These are phyloP conservation scores for Tuber melanosporum DNA, from an alignment of 495 filamentous ascomycete genomes.

Conservation along the genomic window DNA sequence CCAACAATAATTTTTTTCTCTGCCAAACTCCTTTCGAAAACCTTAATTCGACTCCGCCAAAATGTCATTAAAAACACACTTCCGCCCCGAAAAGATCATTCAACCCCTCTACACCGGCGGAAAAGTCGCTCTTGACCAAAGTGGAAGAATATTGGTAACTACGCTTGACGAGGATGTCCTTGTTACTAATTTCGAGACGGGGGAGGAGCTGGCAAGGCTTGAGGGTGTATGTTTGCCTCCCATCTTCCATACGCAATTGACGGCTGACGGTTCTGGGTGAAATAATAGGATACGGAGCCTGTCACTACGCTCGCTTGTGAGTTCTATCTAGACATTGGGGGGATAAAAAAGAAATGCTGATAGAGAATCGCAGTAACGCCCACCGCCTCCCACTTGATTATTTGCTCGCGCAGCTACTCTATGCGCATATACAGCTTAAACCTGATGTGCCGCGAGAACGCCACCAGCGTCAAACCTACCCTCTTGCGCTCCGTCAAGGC, in stretches of 20 bases:
- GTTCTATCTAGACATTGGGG: conserved; percentile 32
- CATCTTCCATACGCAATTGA: not conserved
- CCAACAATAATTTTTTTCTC: not conserved
- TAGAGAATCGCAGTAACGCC: conserved; percentile 60
- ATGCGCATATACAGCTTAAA: conserved; percentile 82
- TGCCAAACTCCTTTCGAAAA: not conserved
- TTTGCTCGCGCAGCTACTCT: conserved; percentile 86
- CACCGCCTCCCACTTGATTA: conserved; percentile 73
- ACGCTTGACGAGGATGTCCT: conserved; percentile 83
- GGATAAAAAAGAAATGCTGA: conserved; percentile 27
- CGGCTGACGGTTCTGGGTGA: conserved; percentile 10
- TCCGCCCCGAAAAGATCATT: conserved; percentile 70
- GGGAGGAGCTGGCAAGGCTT: conserved; percentile 71
- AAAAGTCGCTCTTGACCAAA: conserved; percentile 71
- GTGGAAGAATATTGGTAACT: conserved; percentile 75
- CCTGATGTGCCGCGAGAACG: conserved; percentile 45
- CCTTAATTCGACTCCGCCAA: conserved; percentile 5
- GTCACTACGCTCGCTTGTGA: conserved; percentile 78
- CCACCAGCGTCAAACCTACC: conserved; percentile 54
- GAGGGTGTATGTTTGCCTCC: conserved; percentile 64
- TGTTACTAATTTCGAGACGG: conserved; percentile 76
- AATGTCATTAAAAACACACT: conserved; percentile 65
- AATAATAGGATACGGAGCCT: conserved; percentile 73
- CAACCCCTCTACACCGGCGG: conserved; percentile 93
- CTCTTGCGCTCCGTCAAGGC: conserved; percentile 77